Conservation (phyloP, 805 yeast species). For the Saccharomycopsis olivae region DNA sequence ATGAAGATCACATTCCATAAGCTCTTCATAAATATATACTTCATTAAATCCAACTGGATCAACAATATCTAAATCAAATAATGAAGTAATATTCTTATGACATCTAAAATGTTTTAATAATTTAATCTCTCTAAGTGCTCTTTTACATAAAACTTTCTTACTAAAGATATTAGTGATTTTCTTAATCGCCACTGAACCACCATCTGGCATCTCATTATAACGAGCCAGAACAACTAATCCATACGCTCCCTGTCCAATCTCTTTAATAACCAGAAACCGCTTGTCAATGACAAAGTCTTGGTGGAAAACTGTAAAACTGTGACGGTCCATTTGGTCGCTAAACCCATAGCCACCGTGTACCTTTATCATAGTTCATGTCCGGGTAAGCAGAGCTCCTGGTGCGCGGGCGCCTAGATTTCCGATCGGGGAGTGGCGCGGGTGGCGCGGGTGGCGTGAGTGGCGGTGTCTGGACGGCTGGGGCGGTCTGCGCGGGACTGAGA, state of each 20-base stretch:
- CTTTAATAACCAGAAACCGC: constrained; percentile 81
- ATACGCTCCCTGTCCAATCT: constrained; percentile 96
- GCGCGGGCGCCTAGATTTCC: too few species aligned
- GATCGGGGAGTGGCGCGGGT: too few species aligned
- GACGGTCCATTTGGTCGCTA: too few species aligned
- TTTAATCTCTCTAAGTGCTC: constrained; percentile 87
- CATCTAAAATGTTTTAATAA: constrained; percentile 88
- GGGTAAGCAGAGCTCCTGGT: too few species aligned
- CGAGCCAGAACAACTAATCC: constrained; percentile 94
- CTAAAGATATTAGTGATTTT: constrained; percentile 91
- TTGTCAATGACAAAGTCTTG: constrained; percentile 91
- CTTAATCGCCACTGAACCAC: constrained; percentile 86
- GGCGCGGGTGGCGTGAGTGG: too few species aligned
- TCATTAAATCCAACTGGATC: constrained; percentile 77
- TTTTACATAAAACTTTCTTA: constrained; percentile 80
- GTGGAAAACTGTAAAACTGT: constrained; percentile 54
- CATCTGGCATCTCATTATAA: constrained; percentile 60
- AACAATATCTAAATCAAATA: constrained; percentile 89
- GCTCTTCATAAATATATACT: constrained; percentile 84
- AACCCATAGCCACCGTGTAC: too few species aligned
- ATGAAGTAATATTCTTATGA: constrained; percentile 90
- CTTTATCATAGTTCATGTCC: too few species aligned
- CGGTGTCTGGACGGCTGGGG: too few species aligned
- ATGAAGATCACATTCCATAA: constrained; percentile 98
- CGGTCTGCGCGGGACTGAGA: too few species aligned